phyloP scores from a whole-genome alignment of 345 rosid genomes.

The Ceriops tagal region DNA sequence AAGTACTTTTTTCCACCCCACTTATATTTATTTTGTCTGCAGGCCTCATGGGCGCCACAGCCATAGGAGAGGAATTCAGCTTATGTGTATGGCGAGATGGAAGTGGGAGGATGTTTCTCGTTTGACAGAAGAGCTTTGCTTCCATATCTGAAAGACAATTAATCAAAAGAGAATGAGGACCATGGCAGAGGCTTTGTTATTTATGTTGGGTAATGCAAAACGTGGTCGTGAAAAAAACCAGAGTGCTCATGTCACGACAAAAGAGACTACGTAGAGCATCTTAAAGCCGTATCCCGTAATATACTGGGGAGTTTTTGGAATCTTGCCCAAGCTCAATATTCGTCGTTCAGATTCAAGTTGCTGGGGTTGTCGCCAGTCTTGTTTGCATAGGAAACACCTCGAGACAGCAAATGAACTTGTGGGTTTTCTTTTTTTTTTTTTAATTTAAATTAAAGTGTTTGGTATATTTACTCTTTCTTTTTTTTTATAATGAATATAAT shows the following conservation, averaged over 20 bases:
- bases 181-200: no score
- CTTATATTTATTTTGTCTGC: slow-evolving; percentile 7
- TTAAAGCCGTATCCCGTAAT: background rate
- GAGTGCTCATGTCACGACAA: background rate
- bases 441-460: no score
- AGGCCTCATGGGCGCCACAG: slow-evolving; percentile 36
- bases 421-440: no score
- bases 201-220: background rate
- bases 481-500: no score
- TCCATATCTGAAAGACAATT: slow-evolving; percentile 27
- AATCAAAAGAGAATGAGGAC: background rate
- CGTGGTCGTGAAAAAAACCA: background rate
- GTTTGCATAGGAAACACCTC: no score
- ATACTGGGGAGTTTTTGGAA: background rate
- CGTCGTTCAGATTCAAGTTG: background rate
- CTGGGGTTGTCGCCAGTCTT: background rate
- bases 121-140: slow-evolving; percentile 20
- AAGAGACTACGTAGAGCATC: background rate
- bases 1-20: slow-evolving; percentile 14
- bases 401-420: no score
- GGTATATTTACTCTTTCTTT: no score
- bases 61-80: slow-evolving; percentile 16
- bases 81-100: background rate
- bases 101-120: slow-evolving; percentile 5
- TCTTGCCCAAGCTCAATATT: background rate